Conservation (phyloP, 495 filamentous ascomycete genomes). For the Beverwykella pulmonaria region DNA sequence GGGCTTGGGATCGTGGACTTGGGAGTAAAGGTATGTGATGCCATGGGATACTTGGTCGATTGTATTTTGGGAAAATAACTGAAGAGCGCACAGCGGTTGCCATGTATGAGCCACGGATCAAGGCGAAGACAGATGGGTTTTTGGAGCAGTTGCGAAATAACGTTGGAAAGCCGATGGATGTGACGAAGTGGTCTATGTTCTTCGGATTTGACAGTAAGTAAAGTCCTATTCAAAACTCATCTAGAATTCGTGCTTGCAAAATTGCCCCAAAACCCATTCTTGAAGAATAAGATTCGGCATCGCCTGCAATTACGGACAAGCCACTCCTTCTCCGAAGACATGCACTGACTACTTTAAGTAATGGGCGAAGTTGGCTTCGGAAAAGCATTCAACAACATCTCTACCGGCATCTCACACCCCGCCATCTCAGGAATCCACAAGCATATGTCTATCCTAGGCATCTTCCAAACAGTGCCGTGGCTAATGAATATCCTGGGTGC, state of each 20-base stretch:
- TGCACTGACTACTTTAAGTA: too few species aligned
- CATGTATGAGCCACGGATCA: constrained; percentile 20
- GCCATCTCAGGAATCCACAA: constrained; percentile 30
- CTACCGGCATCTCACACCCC: constrained; percentile 32
- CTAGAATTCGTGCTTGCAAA: too few species aligned
- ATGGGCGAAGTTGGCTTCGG: constrained; percentile 48
- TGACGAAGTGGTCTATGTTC: constrained; percentile 46
- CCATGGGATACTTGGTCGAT: not conserved
- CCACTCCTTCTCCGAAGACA: too few species aligned
- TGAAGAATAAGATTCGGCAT: too few species aligned
- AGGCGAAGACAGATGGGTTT: constrained; percentile 10
- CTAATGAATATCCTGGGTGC: constrained; percentile 17
- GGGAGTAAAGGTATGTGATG: constrained; percentile 19
- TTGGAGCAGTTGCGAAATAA: constrained; percentile 10
- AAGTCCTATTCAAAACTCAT: too few species aligned
- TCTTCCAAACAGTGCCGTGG: constrained; percentile 26
- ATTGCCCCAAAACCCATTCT: too few species aligned
- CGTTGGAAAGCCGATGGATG: constrained; percentile 39
- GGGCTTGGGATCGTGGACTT: constrained; percentile 25
- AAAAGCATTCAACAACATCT: constrained; percentile 44
- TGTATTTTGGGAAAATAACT: too few species aligned
- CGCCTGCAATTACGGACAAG: too few species aligned
- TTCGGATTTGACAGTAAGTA: constrained; percentile 43
- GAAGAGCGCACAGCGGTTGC: not conserved
- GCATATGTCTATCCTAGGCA: constrained; percentile 32